Evolutionary conservation across 345 rosid species (phyloP), one percentile per base, ranked within the genome.

Genomic region (Geranium brycei): DNA sequence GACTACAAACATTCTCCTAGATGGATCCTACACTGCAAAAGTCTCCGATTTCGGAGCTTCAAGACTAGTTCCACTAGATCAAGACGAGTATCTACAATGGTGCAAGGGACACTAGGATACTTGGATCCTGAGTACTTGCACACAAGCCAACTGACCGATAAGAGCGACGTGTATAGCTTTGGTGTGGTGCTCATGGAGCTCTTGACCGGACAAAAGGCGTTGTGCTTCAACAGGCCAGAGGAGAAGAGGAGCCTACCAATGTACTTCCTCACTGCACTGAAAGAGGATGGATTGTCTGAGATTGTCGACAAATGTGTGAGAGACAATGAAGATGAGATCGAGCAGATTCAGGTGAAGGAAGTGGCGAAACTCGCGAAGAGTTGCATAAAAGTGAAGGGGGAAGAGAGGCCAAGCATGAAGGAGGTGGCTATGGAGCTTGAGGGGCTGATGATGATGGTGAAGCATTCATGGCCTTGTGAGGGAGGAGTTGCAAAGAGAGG

Each of bases 41-140:
- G 72, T 62, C 0, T 28, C 72, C 3, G 75, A 65, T 61, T 75
- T 75, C 16, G 75, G 72, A n/a, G 68, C 60, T 17, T 75, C 75
- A 1, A 71, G 70, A 60, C n/a, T 75, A n/a, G 68, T 75, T 38
- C 72, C 79, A 7, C 32, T 71, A 7, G 73, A 71, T 62, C 66
- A 68, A 60, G 61, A 17, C 32, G 58, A 18, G 10, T 72, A 4
- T 64, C 16, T 1, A 75, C 75, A 2, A 18, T 71, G 30, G 70
- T 75, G 15, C 70, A 71, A 31, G 78, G 75, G 2, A 76, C 75
- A 4, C 31, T 69, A 7, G 79, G 79, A 1, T 76, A 76, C 5
- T 7, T 76, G 4, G 79, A 76, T 12, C 79, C 76, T 10, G 71
- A 76, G 31, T 76, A 71, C 65, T 62, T 68, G 35, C 73, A 68